Evolutionary conservation across 192 early-diverging fungal genomes (phyloP).

Genomic region (Gigaspora rosea): DNA sequence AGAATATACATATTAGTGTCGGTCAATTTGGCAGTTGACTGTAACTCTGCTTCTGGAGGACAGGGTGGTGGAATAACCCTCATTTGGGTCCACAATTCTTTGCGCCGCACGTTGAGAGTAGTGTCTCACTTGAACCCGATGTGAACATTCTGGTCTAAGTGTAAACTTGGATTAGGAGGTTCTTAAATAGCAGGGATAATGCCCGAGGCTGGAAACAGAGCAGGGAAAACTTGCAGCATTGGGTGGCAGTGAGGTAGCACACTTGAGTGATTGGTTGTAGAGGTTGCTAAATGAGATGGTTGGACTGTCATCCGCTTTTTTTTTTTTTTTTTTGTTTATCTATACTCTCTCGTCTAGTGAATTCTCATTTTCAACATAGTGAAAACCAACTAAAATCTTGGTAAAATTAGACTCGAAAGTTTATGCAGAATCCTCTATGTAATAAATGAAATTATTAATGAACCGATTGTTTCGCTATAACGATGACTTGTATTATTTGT

Average conservation of each 20-base stretch:
- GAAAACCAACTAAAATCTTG: no score
- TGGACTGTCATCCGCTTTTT: constrained; percentile 2
- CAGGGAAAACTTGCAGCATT: constrained; percentile 51
- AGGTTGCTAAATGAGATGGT: constrained; percentile 22
- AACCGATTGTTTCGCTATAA: no score
- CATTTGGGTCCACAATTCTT: constrained; percentile 5
- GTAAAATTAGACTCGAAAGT: no score
- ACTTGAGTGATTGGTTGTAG: constrained; percentile 36
- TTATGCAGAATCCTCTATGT: no score
- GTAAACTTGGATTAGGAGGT: constrained; percentile 42
- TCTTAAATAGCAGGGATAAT: constrained; percentile 39
- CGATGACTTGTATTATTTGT: no score
- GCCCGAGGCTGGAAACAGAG: constrained; percentile 52
- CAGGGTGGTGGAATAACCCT: constrained; percentile 25
- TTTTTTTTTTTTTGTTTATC: background rate
- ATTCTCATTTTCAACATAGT: no score
- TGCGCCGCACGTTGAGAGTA: constrained; percentile 36
- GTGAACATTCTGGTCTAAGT: constrained; percentile 42
- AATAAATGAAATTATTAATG: no score
- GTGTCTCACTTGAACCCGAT: constrained; percentile 47
- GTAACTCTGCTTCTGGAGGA: constrained; percentile 31
- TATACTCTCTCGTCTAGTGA: no score
- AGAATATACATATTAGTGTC: background rate
- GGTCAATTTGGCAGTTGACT: constrained; percentile 30
- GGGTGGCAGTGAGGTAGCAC: constrained; percentile 48